phyloP scores from a whole-genome alignment of 345 rosid genomes.

The Bruguiera parviflora region DNA sequence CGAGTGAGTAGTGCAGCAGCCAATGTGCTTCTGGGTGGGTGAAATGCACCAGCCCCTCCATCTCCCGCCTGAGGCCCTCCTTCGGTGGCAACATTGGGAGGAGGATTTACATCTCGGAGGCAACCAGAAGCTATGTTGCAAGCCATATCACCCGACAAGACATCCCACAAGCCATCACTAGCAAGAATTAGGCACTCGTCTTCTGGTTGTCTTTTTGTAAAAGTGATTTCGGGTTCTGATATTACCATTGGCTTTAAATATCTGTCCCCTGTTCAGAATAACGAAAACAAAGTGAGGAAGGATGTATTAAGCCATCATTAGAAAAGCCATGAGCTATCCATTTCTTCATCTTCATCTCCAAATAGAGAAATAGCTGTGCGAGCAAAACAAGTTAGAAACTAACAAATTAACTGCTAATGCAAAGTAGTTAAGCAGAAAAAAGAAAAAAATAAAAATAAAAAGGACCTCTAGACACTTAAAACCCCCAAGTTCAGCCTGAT shows the following conservation, averaged over 20 bases:
- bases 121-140: conserved; percentile 58
- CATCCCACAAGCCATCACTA: conserved; percentile 85
- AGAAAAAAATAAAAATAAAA: not conserved
- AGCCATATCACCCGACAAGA: conserved; percentile 57
- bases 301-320: not conserved
- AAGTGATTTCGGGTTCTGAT: conserved; percentile 61
- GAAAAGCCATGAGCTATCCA: too few relatives aligned
- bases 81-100: conserved; percentile 6
- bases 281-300: not conserved
- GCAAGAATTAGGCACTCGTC: conserved; percentile 74
- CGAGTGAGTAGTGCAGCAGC: conserved; percentile 72
- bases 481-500: not conserved
- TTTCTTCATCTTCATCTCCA: too few relatives aligned
- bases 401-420: not conserved
- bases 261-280: conserved; percentile 49
- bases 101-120: conserved; percentile 33
- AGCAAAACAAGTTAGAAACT: not conserved
- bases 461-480: not conserved
- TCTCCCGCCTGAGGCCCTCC: conserved; percentile 21
- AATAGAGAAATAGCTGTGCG: too few relatives aligned
- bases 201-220: conserved; percentile 43
- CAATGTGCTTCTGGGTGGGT: conserved; percentile 49
- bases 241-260: conserved; percentile 62
- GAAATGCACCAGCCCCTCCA: conserved; percentile 23
- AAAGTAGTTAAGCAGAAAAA: not conserved